Percentiles rank a stretch among this genome's conserved stretches.
Evolutionary conservation across 2,329 filamentous ascomycete species (phyloP).

Genomic region (Hypoxylon sp.): DNA sequence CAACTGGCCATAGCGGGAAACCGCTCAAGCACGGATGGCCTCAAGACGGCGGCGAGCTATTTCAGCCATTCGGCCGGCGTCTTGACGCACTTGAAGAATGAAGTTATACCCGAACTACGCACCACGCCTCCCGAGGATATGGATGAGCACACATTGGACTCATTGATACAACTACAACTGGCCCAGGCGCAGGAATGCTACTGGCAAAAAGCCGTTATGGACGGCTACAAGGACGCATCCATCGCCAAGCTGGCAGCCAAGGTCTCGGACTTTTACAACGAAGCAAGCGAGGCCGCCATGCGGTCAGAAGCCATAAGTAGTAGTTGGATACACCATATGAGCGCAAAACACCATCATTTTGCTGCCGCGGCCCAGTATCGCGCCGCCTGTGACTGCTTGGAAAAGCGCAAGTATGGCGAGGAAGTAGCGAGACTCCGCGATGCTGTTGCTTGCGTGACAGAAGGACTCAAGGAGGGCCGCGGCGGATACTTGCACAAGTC

Average conservation of each 20-base stretch:
- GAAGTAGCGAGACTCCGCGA: conserved; percentile 89
- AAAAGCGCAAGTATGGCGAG: conserved; percentile 94
- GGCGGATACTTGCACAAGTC: conserved; percentile 78
- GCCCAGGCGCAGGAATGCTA: conserved; percentile 97
- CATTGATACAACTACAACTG: conserved; percentile 81
- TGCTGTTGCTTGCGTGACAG: conserved; percentile 80
- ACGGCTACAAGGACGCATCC: conserved; percentile 88
- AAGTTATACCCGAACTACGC: conserved; percentile 82
- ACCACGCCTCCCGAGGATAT: conserved; percentile 92
- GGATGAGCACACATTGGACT: conserved; percentile 87
- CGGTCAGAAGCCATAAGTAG: conserved; percentile 90
- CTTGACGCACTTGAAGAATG: conserved; percentile 76
- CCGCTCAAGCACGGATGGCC: conserved; percentile 77
- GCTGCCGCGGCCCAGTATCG: conserved; percentile 93
- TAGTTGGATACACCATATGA: conserved; percentile 98
- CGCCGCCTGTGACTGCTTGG: conserved; percentile 87
- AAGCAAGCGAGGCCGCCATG: conserved; percentile 83
- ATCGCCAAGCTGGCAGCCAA: conserved; percentile 90
- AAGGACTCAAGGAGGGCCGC: conserved; percentile 83
- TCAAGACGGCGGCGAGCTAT: conserved; percentile 89
- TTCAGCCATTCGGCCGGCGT: conserved; percentile 89
- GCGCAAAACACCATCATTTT: conserved; percentile 96
- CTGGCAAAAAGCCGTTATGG: conserved; percentile 97
- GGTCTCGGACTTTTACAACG: conserved; percentile 88
- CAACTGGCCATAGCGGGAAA: conserved; percentile 87